Percentiles rank a stretch among this genome's conserved stretches.
These are phyloP conservation scores for Kodamaea sp. DNA, from an alignment of 1,139 yeast genomes.

Conservation along the genomic window DNA sequence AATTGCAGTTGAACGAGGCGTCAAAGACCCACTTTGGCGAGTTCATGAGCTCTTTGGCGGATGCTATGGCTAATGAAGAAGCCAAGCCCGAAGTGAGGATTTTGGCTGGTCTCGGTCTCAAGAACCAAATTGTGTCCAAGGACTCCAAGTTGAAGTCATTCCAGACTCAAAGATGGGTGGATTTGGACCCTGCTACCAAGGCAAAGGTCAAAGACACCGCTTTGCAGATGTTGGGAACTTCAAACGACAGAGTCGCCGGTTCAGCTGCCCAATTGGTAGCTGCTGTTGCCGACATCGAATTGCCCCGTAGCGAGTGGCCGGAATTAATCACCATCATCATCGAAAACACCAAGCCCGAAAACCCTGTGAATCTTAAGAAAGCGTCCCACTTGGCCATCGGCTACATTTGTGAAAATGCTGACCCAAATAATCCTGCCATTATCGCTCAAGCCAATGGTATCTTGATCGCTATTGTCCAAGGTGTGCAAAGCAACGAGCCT, in stretches of 20 bases:
- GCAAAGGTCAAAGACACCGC: constrained; percentile 68
- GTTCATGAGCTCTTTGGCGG: constrained; percentile 69
- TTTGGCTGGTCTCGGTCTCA: constrained; percentile 86
- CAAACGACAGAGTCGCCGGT: constrained; percentile 79
- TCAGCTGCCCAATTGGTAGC: constrained; percentile 94
- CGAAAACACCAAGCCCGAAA: constrained; percentile 77
- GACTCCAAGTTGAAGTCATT: constrained; percentile 52
- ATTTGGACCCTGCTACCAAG: constrained; percentile 56
- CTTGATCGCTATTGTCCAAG: constrained; percentile 93
- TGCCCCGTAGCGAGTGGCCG: constrained; percentile 87
- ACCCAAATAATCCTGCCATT: constrained; percentile 78
- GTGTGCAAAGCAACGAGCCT: constrained; percentile 84
- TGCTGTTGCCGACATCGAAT: constrained; percentile 92
- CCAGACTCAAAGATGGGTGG: constrained; percentile 64
- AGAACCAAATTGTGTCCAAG: constrained; percentile 85
- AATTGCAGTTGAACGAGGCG: constrained; percentile 69
- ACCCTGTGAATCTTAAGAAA: constrained; percentile 77
- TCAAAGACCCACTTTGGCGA: constrained; percentile 75
- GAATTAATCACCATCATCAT: constrained; percentile 81
- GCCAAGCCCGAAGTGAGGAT: constrained; percentile 82
- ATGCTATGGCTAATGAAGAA: constrained; percentile 66
- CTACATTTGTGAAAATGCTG: constrained; percentile 92
- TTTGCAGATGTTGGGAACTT: constrained; percentile 60
- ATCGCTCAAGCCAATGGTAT: constrained; percentile 88
- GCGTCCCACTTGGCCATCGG: constrained; percentile 90